Evolutionary conservation across 228 moss, liverwort and hornwort species (phyloP).

Genomic region (Sphagnum magellanicum): DNA sequence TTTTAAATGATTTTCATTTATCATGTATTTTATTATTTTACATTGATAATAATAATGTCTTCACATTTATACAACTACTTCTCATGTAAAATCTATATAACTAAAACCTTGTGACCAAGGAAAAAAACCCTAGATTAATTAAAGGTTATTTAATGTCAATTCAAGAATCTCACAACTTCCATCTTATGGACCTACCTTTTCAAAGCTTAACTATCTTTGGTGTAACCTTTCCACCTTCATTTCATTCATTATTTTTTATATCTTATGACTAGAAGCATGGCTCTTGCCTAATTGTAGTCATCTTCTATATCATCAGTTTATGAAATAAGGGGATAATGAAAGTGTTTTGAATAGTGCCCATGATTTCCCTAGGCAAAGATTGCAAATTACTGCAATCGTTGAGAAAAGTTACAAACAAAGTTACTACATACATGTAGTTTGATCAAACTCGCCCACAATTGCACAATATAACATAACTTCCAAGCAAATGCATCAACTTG

Average conservation of each 20-base stretch:
- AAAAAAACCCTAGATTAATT: too few relatives aligned
- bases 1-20: too few relatives aligned
- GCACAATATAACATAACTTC: conserved; percentile 51
- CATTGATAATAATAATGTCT: too few relatives aligned
- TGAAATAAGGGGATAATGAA: not conserved
- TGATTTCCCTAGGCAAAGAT: conserved; percentile 1
- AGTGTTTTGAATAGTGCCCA: not conserved
- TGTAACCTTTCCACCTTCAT: too few relatives aligned
- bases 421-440: conserved; percentile 66
- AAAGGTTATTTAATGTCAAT: conserved; percentile 39
- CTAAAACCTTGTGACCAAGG: too few relatives aligned
- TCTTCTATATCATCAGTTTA: conserved; percentile 64
- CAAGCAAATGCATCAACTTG: conserved; percentile 91
- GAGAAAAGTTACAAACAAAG: too few relatives aligned
- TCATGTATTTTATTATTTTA: too few relatives aligned
- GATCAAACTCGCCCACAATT: conserved; percentile 80
- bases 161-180: conserved; percentile 34
- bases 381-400: too few relatives aligned
- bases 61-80: too few relatives aligned
- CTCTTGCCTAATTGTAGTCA: conserved; percentile 90
- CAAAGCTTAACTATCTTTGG: too few relatives aligned
- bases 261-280: conserved; percentile 91
- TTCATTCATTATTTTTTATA: not conserved
- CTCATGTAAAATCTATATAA: too few relatives aligned
- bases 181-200: too few relatives aligned